Evolutionary conservation across 116 monocot genomes (phyloP).

Genomic region (Iris pallida): DNA sequence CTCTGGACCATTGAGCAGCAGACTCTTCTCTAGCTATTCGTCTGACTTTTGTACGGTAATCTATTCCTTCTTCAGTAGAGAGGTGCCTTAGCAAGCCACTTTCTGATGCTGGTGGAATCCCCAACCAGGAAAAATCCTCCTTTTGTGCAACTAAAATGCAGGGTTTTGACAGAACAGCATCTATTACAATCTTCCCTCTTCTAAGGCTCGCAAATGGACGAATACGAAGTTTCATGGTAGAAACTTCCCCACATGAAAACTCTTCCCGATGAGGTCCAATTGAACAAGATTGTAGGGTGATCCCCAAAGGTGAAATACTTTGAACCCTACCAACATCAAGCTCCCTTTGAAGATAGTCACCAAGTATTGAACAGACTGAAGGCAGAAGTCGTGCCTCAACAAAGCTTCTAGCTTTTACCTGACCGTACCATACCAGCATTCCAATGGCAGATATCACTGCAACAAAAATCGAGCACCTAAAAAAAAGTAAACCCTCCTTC

Average conservation of each 20-base stretch:
- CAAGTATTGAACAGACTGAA: constrained; percentile 66
- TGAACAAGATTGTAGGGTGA: constrained; percentile 76
- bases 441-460: constrained; percentile 66
- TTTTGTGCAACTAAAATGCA: constrained; percentile 70
- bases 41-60: constrained; percentile 72
- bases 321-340: constrained; percentile 69
- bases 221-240: constrained; percentile 63
- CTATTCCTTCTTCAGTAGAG: constrained; percentile 86
- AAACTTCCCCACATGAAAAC: constrained; percentile 90
- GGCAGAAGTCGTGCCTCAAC: constrained; percentile 67
- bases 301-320: constrained; percentile 78
- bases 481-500: constrained; percentile 68
- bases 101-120: constrained; percentile 73
- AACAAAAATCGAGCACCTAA: constrained; percentile 71
- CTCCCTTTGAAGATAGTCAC: constrained; percentile 83
- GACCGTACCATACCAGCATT: constrained; percentile 76
- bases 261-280: constrained; percentile 79
- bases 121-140: constrained; percentile 93
- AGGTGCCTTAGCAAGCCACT: constrained; percentile 27
- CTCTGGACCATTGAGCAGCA: constrained; percentile 29
- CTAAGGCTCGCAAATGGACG: constrained; percentile 83
- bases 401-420: constrained; percentile 53
- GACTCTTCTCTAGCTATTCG: constrained; percentile 74
- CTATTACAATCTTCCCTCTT: constrained; percentile 81
- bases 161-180: constrained; percentile 76